A percentile compares a stretch with the other conserved stretches of the same genome.
These are phyloP conservation scores for Symbiodinium natans DNA, from an alignment of 73 alveolate genomes.

Conservation along the genomic window DNA sequence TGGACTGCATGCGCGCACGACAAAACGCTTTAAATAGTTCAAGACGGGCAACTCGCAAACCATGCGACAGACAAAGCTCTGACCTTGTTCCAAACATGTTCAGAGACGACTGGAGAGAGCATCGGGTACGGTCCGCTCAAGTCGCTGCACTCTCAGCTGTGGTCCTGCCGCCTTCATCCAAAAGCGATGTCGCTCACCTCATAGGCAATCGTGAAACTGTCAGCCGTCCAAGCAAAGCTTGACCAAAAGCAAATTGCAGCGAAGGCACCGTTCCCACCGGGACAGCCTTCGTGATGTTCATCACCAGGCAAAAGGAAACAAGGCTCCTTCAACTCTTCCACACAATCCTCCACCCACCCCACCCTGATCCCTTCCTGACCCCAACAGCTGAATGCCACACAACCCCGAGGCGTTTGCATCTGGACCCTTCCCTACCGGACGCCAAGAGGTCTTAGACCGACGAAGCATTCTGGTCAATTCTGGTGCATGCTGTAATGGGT, in stretches of 20 bases:
- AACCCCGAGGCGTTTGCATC: too few species aligned
- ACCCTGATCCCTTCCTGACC: too few species aligned
- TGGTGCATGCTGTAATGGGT: too few species aligned
- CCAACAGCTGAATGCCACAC: too few species aligned
- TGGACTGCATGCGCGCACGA: background rate
- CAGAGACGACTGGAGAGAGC: background rate
- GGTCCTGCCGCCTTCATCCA: slow-evolving; percentile 2
- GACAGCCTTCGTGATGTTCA: background rate
- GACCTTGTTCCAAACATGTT: background rate
- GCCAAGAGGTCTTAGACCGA: too few species aligned
- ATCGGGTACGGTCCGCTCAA: background rate
- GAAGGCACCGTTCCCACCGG: background rate
- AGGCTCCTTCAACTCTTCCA: background rate
- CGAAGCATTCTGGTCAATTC: too few species aligned
- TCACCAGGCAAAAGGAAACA: background rate
- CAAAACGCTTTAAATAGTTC: background rate
- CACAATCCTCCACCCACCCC: too few species aligned
- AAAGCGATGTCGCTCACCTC: slow-evolving; percentile 1
- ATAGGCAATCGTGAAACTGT: too few species aligned
- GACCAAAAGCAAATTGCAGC: background rate
- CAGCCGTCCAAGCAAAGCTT: background rate
- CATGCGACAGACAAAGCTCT: background rate
- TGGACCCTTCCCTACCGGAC: too few species aligned
- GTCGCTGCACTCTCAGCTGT: background rate
- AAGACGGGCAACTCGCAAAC: background rate